Base-by-base conservation (phyloP, 1,139 yeast genomes). In the Zygosaccharomyces pseudobailii region DNA sequence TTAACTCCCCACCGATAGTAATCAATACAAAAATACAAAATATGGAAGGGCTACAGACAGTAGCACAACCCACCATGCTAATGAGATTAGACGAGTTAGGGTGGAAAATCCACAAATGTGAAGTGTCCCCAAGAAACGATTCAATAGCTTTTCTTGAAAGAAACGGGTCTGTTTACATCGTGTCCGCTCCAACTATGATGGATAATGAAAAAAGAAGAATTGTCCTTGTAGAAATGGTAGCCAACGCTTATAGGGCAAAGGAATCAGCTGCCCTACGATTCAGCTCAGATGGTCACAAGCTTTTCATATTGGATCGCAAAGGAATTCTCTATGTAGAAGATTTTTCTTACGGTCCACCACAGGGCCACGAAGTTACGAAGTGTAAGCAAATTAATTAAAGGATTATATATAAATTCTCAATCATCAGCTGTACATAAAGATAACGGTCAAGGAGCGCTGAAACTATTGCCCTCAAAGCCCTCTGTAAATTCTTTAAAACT, bases 121-220 rank as follows among this genome's bases (percentile, higher is more conserved):
- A 84, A 6, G 73, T 87, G 1, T 86, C 95, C 9, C 96, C 97
- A 1, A 72, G 96, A 21, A 90, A 92, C 19, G 95, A 88, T 62
- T 84, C 95, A 0, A 74, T 88, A 28, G 95, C 90, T 1, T 84
- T 86, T 55, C 68, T 88, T 31, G 92, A 85, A 62, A 79, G 86
- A 53, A 82, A 80, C 46, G 97, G 97, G 0, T 71, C 79, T 3
- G 81, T 88, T 0, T 87, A 78, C 56, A 73, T 89, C 43, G 79
- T 87, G 63, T 74, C 82, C 9, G 77, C 86, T 1, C 86, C 90
- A 0, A 71, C 71, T 35, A 71, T 71, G 72, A 78, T 71, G 51
- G 78, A 73, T 54, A 77, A 75, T 52, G 71, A 73, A 45, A 72
- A 72, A 37, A 79, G 78, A 51, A 72, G 87, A 47, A 78, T 86